These are phyloP conservation scores for Mycosphaerella arachidis DNA, from an alignment of 2,329 filamentous ascomycete species.

Conservation along the genomic window DNA sequence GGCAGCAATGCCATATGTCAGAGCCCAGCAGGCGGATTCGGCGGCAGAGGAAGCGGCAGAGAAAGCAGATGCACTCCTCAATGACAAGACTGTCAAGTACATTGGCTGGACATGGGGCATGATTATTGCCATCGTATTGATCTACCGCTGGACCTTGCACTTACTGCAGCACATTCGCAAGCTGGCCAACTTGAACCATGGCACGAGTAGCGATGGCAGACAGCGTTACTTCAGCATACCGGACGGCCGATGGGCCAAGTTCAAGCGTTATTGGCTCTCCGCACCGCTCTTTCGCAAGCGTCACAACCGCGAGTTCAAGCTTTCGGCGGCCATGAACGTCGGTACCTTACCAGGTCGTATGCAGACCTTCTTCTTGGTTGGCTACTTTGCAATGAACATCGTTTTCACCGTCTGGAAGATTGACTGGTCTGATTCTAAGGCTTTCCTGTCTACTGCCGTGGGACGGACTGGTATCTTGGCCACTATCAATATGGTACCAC, in stretches of 20 bases:
- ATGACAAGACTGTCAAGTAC: conserved; percentile 33
- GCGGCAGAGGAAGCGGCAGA: conserved; percentile 13
- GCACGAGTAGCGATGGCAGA: conserved; percentile 44
- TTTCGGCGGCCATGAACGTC: conserved; percentile 47
- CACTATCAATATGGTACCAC: conserved; percentile 72
- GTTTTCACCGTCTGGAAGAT: conserved; percentile 50
- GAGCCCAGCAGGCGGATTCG: not conserved
- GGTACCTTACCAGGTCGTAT: conserved; percentile 48
- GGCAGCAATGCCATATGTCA: conserved; percentile 10
- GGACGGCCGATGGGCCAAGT: conserved; percentile 45
- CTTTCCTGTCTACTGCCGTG: conserved; percentile 65
- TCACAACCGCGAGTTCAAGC: conserved; percentile 50
- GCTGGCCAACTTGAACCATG: conserved; percentile 71
- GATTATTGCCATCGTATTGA: conserved; percentile 58
- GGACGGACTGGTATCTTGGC: conserved; percentile 67
- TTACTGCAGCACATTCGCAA: conserved; percentile 66
- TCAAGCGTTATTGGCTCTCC: conserved; percentile 45
- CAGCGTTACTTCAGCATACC: conserved; percentile 73
- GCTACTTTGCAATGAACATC: conserved; percentile 48
- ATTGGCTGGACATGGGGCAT: conserved; percentile 52
- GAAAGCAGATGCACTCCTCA: conserved; percentile 17
- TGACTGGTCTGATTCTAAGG: conserved; percentile 53
- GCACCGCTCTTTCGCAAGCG: conserved; percentile 46
- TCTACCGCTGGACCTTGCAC: conserved; percentile 61
- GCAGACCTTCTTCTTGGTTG: conserved; percentile 44